Evolutionary conservation across 2,329 filamentous ascomycete genomes (phyloP).

Genomic region (Hypoxylon sp.): DNA sequence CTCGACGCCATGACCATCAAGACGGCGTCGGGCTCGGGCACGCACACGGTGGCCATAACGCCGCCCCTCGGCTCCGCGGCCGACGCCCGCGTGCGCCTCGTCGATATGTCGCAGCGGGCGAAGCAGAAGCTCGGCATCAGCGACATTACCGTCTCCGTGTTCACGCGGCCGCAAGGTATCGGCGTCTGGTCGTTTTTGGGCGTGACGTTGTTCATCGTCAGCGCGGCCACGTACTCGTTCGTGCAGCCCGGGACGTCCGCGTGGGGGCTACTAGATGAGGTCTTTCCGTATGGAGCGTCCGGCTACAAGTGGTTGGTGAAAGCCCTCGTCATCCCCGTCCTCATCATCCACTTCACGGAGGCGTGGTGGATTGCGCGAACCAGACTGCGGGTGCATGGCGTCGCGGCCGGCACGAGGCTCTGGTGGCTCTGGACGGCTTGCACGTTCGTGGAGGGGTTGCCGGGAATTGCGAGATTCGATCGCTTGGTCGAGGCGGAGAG

Average conservation of each 20-base stretch:
- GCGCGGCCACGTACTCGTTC: constrained; percentile 63
- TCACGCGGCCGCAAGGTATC: constrained; percentile 58
- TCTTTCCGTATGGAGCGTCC: constrained; percentile 70
- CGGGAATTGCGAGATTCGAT: constrained; percentile 67
- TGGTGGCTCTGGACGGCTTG: constrained; percentile 71
- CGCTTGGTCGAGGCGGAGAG: constrained; percentile 61
- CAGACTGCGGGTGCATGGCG: constrained; percentile 63
- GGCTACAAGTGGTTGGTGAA: constrained; percentile 73
- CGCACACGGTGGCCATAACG: constrained; percentile 71
- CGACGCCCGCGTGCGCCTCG: constrained; percentile 78
- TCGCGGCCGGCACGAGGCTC: constrained; percentile 60
- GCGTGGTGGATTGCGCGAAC: constrained; percentile 65
- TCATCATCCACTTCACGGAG: constrained; percentile 77
- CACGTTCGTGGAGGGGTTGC: constrained; percentile 69
- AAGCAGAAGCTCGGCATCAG: constrained; percentile 72
- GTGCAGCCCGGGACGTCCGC: constrained; percentile 66
- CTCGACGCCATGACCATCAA: constrained; percentile 73
- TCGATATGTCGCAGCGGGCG: constrained; percentile 76
- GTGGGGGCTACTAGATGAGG: constrained; percentile 65
- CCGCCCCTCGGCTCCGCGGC: constrained; percentile 78
- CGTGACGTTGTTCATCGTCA: constrained; percentile 68
- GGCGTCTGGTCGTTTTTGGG: constrained; percentile 69
- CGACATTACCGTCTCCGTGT: constrained; percentile 61
- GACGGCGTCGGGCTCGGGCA: constrained; percentile 60
- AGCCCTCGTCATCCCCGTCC: constrained; percentile 69